Conservation (phyloP, 306 rosid genomes). For the Glycine tomentella region DNA sequence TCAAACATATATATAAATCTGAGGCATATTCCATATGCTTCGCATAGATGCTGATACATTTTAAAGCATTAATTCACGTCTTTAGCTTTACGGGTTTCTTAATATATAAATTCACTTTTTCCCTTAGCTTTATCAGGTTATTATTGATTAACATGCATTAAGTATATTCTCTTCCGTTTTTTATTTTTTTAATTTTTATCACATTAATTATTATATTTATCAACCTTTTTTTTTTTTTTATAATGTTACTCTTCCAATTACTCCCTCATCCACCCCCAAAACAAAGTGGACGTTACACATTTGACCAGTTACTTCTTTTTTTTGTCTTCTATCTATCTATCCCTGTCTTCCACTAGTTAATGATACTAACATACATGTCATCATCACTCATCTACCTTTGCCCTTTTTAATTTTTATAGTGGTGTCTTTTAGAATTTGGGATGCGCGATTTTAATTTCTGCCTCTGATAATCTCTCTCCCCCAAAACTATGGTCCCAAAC, state of each 20-base stretch:
- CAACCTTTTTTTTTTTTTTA: background rate
- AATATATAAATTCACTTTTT: background rate
- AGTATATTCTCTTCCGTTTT: background rate
- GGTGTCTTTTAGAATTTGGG: background rate
- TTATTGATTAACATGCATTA: background rate
- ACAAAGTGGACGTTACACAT: background rate
- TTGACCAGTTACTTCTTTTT: background rate
- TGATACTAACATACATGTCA: too few species aligned
- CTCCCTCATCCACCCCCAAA: background rate
- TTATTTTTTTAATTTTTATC: too few species aligned
- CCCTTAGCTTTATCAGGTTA: background rate
- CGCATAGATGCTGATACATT: background rate
- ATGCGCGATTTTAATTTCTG: background rate
- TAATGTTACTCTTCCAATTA: background rate
- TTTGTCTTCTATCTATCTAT: background rate
- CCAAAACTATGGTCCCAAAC: too few species aligned
- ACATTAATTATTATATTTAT: background rate
- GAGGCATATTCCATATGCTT: background rate
- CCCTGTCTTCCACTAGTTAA: too few species aligned
- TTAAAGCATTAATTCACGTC: too few species aligned
- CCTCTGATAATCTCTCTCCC: background rate
- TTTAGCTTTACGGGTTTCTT: too few species aligned
- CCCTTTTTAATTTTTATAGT: too few species aligned
- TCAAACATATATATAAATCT: background rate
- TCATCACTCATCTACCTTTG: too few species aligned